Evolutionary conservation across 2,329 filamentous ascomycete genomes (phyloP).

Genomic region (Hymenoscyphus repandus): DNA sequence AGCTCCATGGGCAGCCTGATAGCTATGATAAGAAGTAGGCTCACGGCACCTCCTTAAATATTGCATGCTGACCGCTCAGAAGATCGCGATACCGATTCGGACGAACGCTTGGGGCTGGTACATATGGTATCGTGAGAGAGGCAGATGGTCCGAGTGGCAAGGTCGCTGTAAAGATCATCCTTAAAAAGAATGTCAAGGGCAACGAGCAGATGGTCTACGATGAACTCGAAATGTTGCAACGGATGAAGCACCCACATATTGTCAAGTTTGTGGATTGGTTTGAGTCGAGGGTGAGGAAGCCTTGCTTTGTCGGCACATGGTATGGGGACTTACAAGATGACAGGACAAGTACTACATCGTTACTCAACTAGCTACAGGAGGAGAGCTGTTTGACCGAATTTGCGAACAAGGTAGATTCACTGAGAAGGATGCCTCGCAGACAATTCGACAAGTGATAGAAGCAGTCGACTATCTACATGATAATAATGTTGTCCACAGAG

Average conservation of each 20-base stretch:
- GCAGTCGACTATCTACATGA: constrained; percentile 92
- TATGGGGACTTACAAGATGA: constrained; percentile 2
- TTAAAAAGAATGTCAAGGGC: constrained; percentile 98
- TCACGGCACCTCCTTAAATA: constrained; percentile 4
- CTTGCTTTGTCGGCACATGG: neutral
- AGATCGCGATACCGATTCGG: constrained; percentile 89
- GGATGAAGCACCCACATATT: constrained; percentile 88
- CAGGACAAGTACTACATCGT: constrained; percentile 99
- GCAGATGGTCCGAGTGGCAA: constrained; percentile 80
- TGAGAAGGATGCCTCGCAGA: constrained; percentile 87
- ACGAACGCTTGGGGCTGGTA: constrained; percentile 88
- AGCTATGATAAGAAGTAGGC: constrained; percentile 97
- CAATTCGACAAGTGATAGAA: constrained; percentile 87
- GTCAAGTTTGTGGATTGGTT: constrained; percentile 99
- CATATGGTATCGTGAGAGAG: constrained; percentile 96
- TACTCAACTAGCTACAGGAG: constrained; percentile 90
- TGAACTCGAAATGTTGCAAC: constrained; percentile 89
- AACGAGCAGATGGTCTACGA: constrained; percentile 99
- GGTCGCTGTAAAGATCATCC: constrained; percentile 96
- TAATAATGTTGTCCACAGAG: constrained; percentile 94
- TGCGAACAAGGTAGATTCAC: constrained; percentile 98
- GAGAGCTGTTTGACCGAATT: constrained; percentile 95
- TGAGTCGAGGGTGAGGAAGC: constrained; percentile 73
- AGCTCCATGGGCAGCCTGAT: constrained; percentile 92
- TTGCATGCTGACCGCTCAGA: constrained; percentile 21